phyloP scores from a whole-genome alignment of 768 basidiomycete genomes.

The Cystofilobasidium bisporidii region DNA sequence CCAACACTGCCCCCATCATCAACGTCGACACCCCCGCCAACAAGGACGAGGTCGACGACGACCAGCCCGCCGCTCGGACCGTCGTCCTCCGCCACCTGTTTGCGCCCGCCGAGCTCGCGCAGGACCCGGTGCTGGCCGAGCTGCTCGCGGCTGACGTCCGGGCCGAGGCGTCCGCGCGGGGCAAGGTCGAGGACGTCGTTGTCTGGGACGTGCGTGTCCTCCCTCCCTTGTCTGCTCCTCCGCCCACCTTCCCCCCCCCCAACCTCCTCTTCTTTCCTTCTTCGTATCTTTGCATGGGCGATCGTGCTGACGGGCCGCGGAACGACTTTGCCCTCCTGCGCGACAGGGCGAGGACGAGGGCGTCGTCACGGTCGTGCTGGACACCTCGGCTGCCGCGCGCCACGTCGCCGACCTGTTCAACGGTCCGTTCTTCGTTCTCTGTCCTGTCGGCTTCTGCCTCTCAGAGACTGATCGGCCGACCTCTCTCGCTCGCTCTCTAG shows the following conservation, averaged over 20 bases:
- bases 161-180: neutral
- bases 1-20: neutral
- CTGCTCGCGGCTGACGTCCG: neutral
- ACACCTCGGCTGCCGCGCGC: neutral
- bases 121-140: neutral
- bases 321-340: too few species aligned
- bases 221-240: too few species aligned
- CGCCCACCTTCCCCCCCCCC: too few species aligned
- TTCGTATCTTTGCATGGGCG: too few species aligned
- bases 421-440: neutral
- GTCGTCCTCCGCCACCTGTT: neutral
- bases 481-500: neutral
- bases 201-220: too few species aligned
- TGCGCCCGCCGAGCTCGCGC: neutral
- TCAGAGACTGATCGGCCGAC: too few species aligned
- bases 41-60: neutral
- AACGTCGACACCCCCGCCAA: neutral
- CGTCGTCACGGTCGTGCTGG: neutral
- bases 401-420: neutral
- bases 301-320: too few species aligned
- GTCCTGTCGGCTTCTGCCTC: neutral
- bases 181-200: neutral
- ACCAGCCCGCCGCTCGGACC: neutral
- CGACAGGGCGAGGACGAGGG: neutral
- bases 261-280: too few species aligned